Evolutionary conservation across 106 monocot genomes (phyloP).

Genomic region (Phalaenopsis equestris): DNA sequence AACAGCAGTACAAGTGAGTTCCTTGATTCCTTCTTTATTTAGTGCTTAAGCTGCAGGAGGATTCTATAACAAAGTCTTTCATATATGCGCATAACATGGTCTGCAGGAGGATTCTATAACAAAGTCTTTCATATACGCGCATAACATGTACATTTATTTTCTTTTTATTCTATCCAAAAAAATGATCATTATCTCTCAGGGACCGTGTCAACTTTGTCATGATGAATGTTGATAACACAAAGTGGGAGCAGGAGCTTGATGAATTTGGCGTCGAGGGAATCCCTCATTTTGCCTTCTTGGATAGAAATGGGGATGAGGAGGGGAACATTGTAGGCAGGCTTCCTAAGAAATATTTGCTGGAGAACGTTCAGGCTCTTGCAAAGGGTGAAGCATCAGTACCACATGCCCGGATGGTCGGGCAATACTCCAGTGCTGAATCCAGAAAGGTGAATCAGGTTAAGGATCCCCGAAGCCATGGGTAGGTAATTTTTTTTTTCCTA

Average conservation of each 20-base stretch:
- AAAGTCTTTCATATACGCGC: too few species aligned
- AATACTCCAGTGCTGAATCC: constrained; percentile 63
- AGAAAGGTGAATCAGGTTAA: constrained; percentile 68
- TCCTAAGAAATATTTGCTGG: constrained; percentile 68
- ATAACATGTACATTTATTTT: background rate
- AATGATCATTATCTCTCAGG: constrained; percentile 28
- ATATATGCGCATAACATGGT: too few species aligned
- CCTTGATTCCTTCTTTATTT: background rate
- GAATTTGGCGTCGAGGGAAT: constrained; percentile 99
- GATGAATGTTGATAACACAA: constrained; percentile 96
- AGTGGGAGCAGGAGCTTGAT: constrained; percentile 97
- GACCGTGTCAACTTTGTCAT: constrained; percentile 85
- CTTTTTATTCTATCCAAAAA: background rate
- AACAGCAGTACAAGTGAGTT: constrained; percentile 79
- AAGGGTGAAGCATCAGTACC: constrained; percentile 68
- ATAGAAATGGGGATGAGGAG: constrained; percentile 83
- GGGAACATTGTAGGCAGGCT: constrained; percentile 83
- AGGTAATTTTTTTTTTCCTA: background rate
- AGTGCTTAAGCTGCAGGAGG: background rate
- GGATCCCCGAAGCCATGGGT: constrained; percentile 94
- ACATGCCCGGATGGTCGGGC: constrained; percentile 66
- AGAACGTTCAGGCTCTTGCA: constrained; percentile 83
- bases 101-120: background rate
- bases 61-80: background rate
- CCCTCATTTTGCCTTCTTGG: constrained; percentile 92